phyloP scores from a whole-genome alignment of 768 basidiomycete genomes.

The Amanita pallidorosea region DNA sequence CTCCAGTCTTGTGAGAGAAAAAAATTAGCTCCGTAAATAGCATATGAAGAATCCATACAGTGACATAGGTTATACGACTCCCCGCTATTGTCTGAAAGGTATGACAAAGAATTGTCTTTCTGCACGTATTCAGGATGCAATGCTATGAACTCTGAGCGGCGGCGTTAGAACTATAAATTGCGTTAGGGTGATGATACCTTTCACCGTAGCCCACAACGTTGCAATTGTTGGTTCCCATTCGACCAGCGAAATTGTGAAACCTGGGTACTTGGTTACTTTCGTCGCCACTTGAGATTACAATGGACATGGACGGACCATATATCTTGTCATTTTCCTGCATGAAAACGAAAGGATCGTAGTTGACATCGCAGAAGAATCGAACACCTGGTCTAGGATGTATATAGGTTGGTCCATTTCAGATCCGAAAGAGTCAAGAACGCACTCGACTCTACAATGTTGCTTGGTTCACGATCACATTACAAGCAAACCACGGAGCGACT shows the following conservation, averaged over 20 bases:
- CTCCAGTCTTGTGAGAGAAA: slow-evolving; percentile 52
- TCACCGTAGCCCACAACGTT: slow-evolving; percentile 67
- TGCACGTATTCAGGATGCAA: slow-evolving; percentile 52
- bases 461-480: slow-evolving; percentile 2
- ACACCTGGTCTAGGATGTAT: slow-evolving; percentile 49
- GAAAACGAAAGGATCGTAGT: slow-evolving; percentile 72
- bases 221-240: slow-evolving; percentile 78
- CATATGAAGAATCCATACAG: slow-evolving; percentile 26
- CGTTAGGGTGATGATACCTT: slow-evolving; percentile 30
- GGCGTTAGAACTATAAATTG: not conserved
- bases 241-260: slow-evolving; percentile 69
- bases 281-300: not conserved
- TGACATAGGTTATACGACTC: slow-evolving; percentile 62
- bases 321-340: slow-evolving; percentile 59
- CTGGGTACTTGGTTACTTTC: slow-evolving; percentile 14
- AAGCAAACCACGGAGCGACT: slow-evolving; percentile 8
- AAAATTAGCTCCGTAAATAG: not conserved
- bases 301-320: slow-evolving; percentile 21
- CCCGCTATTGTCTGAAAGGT: slow-evolving; percentile 62
- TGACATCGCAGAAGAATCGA: slow-evolving; percentile 65
- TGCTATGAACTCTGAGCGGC: slow-evolving; percentile 48
- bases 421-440: slow-evolving; percentile 16
- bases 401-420: not conserved
- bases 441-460: slow-evolving; percentile 64
- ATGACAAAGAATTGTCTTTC: slow-evolving; percentile 58